phyloP scores from a whole-genome alignment of 352 stramenopile genomes.

The Phytophthora hybrid region DNA sequence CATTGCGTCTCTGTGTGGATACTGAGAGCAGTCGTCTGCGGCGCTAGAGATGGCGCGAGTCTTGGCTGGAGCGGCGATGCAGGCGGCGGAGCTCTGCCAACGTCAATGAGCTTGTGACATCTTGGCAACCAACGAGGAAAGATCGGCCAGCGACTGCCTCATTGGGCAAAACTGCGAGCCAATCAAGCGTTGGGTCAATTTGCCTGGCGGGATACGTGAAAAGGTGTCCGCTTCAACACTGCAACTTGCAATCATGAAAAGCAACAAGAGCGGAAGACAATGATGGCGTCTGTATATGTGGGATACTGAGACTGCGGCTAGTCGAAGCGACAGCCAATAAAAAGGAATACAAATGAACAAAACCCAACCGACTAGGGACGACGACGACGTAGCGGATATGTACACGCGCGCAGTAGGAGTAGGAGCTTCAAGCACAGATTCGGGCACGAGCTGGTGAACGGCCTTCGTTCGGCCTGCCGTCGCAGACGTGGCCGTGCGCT shows the following conservation, averaged over 20 bases:
- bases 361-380: slow-evolving; percentile 30
- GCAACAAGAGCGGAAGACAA: slow-evolving; percentile 20
- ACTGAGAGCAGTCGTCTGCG: neutral
- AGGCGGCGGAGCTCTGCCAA: slow-evolving; percentile 14
- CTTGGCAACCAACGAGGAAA: slow-evolving; percentile 43
- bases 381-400: slow-evolving; percentile 27
- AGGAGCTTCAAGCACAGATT: neutral
- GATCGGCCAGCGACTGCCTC: slow-evolving; percentile 17
- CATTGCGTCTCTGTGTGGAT: slow-evolving; percentile 26
- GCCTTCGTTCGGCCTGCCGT: slow-evolving; percentile 12
- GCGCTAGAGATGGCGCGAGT: slow-evolving; percentile 7
- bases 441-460: neutral
- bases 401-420: slow-evolving; percentile 13
- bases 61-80: neutral
- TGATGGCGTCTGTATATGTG: slow-evolving; percentile 37
- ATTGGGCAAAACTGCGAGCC: slow-evolving; percentile 29
- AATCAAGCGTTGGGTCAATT: slow-evolving; percentile 12
- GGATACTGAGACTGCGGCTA: slow-evolving; percentile 32
- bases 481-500: slow-evolving; percentile 15
- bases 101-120: slow-evolving; percentile 39
- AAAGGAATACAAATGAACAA: slow-evolving; percentile 52
- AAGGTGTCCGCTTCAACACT: no score
- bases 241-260: slow-evolving; percentile 17
- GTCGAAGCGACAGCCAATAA: slow-evolving; percentile 40
- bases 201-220: neutral